phyloP scores from a whole-genome alignment of 805 yeast species.

The Candida suzukii region DNA sequence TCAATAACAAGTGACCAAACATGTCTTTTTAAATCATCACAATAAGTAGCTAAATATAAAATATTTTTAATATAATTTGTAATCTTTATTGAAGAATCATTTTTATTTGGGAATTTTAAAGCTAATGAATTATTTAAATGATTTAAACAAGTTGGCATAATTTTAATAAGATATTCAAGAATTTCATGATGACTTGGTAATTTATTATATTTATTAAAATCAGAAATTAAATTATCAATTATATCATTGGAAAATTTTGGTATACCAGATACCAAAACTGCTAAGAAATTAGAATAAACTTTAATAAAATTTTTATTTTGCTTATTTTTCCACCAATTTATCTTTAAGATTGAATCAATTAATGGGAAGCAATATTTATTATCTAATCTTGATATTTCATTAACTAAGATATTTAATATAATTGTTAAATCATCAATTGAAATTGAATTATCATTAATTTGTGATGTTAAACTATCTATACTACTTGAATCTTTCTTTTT shows the following conservation, averaged over 20 bases:
- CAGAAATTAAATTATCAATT: constrained; percentile 57
- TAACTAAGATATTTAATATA: constrained; percentile 50
- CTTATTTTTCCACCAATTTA: constrained; percentile 52
- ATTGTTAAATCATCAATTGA: constrained; percentile 43
- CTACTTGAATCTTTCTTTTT: constrained; percentile 46
- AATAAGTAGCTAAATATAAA: constrained; percentile 53
- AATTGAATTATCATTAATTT: constrained; percentile 50
- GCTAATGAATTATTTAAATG: constrained; percentile 52
- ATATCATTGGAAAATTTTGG: constrained; percentile 91
- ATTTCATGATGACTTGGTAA: constrained; percentile 53
- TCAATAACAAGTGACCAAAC: constrained; percentile 81
- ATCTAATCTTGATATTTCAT: constrained; percentile 65
- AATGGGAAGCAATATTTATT: constrained; percentile 43
- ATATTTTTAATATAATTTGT: constrained; percentile 63
- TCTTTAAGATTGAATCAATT: constrained; percentile 53
- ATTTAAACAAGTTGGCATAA: constrained; percentile 77
- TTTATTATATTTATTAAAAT: constrained; percentile 33
- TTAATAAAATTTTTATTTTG: constrained; percentile 30
- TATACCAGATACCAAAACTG: constrained; percentile 72
- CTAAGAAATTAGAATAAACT: constrained; percentile 62
- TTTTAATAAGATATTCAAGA: constrained; percentile 53
- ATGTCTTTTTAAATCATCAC: constrained; percentile 65
- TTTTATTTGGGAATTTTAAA: constrained; percentile 73
- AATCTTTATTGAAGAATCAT: constrained; percentile 45
- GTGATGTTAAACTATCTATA: constrained; percentile 52